A percentile compares a stretch with the other conserved stretches of the same genome.
Evolutionary conservation across 768 basidiomycete genomes (phyloP).

Genomic region (Jaapia argillacea): DNA sequence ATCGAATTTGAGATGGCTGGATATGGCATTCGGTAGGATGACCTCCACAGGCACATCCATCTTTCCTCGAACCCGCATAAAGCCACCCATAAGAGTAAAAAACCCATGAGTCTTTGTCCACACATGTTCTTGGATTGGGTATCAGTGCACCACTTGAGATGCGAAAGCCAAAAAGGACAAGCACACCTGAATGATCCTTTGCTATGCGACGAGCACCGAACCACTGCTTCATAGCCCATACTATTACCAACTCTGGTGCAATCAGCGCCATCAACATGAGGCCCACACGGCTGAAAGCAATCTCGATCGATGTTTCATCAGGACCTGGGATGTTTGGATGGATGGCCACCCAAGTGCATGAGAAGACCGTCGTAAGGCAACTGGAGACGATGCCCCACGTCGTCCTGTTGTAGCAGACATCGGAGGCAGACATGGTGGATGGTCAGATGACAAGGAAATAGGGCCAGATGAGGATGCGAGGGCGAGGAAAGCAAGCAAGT

Average conservation of each 20-base stretch:
- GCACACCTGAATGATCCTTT: background rate
- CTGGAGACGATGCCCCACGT: constrained; percentile 3
- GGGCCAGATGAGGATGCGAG: too few relatives aligned
- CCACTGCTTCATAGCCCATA: constrained; percentile 5
- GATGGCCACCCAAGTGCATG: constrained; percentile 4
- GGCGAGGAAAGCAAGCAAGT: too few relatives aligned
- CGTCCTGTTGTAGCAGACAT: too few relatives aligned
- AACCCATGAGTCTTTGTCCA: constrained; percentile 5
- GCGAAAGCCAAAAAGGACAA: background rate
- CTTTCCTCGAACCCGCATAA: constrained; percentile 1
- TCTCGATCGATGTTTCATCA: background rate
- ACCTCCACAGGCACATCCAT: background rate
- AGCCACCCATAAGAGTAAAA: constrained; percentile 4
- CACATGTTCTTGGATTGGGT: background rate
- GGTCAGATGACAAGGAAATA: too few relatives aligned
- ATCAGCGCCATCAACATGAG: constrained; percentile 3
- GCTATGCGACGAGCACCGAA: background rate
- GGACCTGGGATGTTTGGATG: background rate
- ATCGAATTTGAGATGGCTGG: background rate
- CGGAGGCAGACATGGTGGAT: too few relatives aligned
- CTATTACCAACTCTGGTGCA: constrained; percentile 4
- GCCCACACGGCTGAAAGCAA: background rate
- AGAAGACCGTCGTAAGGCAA: constrained; percentile 4
- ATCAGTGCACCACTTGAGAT: background rate
- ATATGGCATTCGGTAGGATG: background rate